Evolutionary conservation across 2,329 filamentous ascomycete species (phyloP), one percentile per base, ranked within the genome.

Genomic region (Talaromyces sp.): DNA sequence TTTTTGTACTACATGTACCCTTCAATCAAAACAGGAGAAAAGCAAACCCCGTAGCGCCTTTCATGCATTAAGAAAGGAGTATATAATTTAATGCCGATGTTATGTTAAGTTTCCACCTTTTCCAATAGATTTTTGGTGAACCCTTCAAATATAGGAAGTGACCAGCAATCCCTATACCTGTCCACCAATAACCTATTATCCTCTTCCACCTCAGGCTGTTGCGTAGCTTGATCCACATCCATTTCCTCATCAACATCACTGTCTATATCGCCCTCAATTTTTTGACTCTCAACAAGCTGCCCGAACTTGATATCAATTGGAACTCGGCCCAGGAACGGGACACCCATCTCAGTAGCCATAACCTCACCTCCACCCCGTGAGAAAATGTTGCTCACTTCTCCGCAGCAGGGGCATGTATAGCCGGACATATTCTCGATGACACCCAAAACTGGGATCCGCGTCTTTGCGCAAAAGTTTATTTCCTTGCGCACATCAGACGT

Each of bases 271-370:
- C 57, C 69, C 4, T 58, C 58, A 42, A 67, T 67, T 61, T 66
- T 67, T 58, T 68, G 71, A 22, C 77, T 91, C 75, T 98, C 93
- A 49, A 99, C 86, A 70, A 99, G 77, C 66, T 89, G 84, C 54
- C 95, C 90, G 73, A 98, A 97, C 69, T 93, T 91, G 22, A 92
- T 91, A 77, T 99, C 95, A 70, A 99, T 92, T 1, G 95, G 95
- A 42, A 98, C 87, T 30, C 86, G 87, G 2, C 93, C 95, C 58
- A 98, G 76, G 69, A 97, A 98, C 17, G 84, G 85, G 39, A 98
- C 91, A 0, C 81, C 81, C 72, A 96, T 95, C 68, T 98, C 92
- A 55, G 85, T 79, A 7, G 93, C 92, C 92, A 99, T 96, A 27
- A 90, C 84, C 73, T 91, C 82, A 8, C 95, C 95, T 3, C 95